Evolutionary conservation across 441 rosid genomes (phyloP), one percentile per base, ranked within the genome.

Genomic region (Syzygium malaccense): DNA sequence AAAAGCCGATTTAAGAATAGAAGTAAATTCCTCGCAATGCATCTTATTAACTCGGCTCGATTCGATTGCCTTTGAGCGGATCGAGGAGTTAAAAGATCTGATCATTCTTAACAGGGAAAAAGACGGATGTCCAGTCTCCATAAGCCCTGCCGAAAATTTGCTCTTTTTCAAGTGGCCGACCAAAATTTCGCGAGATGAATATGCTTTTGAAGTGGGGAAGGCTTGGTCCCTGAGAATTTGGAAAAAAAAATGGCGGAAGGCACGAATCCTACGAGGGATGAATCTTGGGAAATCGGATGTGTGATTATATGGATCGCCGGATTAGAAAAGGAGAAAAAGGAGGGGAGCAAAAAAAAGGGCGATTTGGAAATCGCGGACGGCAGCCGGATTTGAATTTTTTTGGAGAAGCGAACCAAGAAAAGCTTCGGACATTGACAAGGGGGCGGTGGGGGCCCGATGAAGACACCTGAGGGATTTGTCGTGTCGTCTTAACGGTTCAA

Each of bases 401-500:
- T n/a, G n/a, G 83, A 45, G 83, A 37, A 37, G 49, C 51, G 83
- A 71, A 71, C 49, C 37, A 1, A 23, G 48, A 71, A 71, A 37
- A 1, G 51, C 9, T 11, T 71, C 41, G 83, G 83, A 37, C n/a
- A 41, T 37, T 37, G 83, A 71, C 83, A 37, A 71, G n/a, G 83
- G 83, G 41, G 45, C 17, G 25, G 17, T 51, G 83, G 37, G 83
- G 83, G 83, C 51, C 83, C 83, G 49, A 14, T 37, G 23, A 11
- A 71, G 51, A 28, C 83, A 71, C 83, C 80, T 71, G 83, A 71
- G 83, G 83, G 83, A 49, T 37, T 71, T 45, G 48, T 37, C 6
- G 83, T 71, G 83, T 71, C 83, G 83, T 37, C 83, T 71, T 45
- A 71, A 71, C 83, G 83, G 51, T 71, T 33, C 83, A 71, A 71